A percentile compares a stretch with the other conserved stretches of the same genome.
Conservation (phyloP, 192 early-diverging fungal genomes). For the Pilaira anomala region DNA sequence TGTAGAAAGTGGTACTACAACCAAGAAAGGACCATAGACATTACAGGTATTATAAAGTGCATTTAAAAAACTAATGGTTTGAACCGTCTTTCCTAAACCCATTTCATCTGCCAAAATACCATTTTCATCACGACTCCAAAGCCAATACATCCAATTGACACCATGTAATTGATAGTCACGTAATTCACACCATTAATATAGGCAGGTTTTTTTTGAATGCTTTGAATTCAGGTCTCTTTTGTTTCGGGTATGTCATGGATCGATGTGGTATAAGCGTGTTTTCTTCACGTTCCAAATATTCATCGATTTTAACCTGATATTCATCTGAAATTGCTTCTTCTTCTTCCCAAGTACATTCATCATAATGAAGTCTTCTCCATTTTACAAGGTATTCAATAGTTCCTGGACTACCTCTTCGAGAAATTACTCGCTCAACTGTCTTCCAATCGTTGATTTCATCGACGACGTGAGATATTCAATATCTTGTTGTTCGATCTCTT, state of each 20-base stretch:
- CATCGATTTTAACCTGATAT: conserved; percentile 83
- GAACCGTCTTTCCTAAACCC: conserved; percentile 96
- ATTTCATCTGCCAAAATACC: conserved; percentile 97
- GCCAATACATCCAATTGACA: conserved; percentile 94
- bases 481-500: conserved; percentile 88
- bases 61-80: conserved; percentile 90
- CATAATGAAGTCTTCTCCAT: conserved; percentile 87
- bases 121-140: conserved; percentile 95
- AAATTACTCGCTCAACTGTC: conserved; percentile 88
- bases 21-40: conserved; percentile 90
- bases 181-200: conserved; percentile 81
- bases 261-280: conserved; percentile 73
- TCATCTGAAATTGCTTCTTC: conserved; percentile 64
- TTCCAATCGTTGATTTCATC: conserved; percentile 78
- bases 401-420: conserved; percentile 45
- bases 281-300: conserved; percentile 76
- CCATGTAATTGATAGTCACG: conserved; percentile 95
- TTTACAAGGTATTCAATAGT: conserved; percentile 89
- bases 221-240: conserved; percentile 73
- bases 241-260: conserved; percentile 47
- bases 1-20: conserved; percentile 96
- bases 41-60: conserved; percentile 83
- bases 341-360: conserved; percentile 88
- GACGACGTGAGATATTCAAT: conserved; percentile 79
- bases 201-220: conserved; percentile 68